These are phyloP conservation scores for Cichorium intybus DNA, from an alignment of 140 eudicot species.

Conservation along the genomic window DNA sequence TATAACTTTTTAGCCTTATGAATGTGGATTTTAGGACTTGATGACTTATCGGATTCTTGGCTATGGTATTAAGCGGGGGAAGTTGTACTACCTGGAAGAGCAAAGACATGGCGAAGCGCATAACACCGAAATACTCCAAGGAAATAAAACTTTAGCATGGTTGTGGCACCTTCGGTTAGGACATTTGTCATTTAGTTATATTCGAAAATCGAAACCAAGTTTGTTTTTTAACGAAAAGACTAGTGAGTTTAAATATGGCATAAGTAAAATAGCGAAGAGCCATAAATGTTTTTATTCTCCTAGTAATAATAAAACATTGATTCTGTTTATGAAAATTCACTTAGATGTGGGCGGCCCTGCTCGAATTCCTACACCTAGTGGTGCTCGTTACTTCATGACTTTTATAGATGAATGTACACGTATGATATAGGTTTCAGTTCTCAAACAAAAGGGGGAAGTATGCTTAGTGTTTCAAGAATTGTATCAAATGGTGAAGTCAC, in stretches of 20 bases:
- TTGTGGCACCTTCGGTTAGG: background rate
- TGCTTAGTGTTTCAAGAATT: background rate
- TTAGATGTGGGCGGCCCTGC: background rate
- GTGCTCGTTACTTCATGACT: constrained; percentile 1
- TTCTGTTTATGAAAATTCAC: no score
- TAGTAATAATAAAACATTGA: no score
- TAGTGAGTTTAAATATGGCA: background rate
- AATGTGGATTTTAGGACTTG: constrained; percentile 9
- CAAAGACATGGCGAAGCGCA: background rate
- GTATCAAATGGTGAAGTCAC: background rate
- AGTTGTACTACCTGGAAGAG: background rate
- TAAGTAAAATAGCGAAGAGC: background rate
- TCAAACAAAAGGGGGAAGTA: background rate
- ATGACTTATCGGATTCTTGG: constrained; percentile 1
- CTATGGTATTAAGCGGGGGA: constrained; percentile 10
- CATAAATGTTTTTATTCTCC: background rate
- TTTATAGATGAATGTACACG: constrained; percentile 13
- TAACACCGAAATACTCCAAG: no score
- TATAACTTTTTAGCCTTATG: background rate
- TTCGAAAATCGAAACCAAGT: background rate
- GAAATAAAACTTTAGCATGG: no score
- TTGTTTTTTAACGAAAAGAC: background rate
- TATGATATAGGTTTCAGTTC: background rate
- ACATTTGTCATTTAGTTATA: constrained; percentile 11
- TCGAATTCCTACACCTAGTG: no score